Conservation (phyloP, 2,329 filamentous ascomycete genomes). For the Beauveria sp. region DNA sequence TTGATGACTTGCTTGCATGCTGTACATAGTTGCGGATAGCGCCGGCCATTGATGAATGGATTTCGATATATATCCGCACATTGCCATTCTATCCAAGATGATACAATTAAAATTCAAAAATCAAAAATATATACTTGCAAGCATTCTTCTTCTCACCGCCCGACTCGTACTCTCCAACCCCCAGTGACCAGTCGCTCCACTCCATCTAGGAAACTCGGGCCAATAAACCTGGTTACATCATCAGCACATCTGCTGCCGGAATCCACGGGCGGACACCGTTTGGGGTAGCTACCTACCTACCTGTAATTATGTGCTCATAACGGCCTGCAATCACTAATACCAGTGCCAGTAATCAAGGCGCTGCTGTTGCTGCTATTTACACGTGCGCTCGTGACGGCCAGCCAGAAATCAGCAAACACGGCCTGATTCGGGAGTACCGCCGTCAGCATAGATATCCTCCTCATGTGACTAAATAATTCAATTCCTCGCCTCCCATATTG, state of each 20-base stretch:
- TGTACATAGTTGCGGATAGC: too few relatives aligned
- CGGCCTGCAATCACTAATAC: too few relatives aligned
- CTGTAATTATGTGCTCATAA: background rate
- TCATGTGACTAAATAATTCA: too few relatives aligned
- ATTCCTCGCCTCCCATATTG: too few relatives aligned
- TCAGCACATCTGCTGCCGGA: background rate
- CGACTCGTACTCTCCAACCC: background rate
- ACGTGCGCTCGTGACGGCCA: too few relatives aligned
- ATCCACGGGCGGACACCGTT: background rate
- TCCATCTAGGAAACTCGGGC: background rate
- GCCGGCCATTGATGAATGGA: too few relatives aligned
- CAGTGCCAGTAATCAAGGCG: too few relatives aligned
- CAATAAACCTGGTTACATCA: conserved; percentile 4
- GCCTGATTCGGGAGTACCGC: background rate
- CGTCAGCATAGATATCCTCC: background rate
- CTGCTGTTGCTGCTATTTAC: too few relatives aligned
- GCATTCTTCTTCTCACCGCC: too few relatives aligned
- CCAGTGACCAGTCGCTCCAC: background rate
- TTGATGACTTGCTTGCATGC: background rate
- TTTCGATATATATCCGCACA: too few relatives aligned
- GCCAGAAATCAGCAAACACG: background rate
- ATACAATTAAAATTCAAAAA: background rate
- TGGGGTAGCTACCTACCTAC: background rate
- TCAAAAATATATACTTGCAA: background rate
- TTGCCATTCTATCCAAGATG: background rate